Evolutionary conservation across 768 basidiomycete species (phyloP), one percentile per base, ranked within the genome.

Genomic region (Leucocoprinus birnbaumii): DNA sequence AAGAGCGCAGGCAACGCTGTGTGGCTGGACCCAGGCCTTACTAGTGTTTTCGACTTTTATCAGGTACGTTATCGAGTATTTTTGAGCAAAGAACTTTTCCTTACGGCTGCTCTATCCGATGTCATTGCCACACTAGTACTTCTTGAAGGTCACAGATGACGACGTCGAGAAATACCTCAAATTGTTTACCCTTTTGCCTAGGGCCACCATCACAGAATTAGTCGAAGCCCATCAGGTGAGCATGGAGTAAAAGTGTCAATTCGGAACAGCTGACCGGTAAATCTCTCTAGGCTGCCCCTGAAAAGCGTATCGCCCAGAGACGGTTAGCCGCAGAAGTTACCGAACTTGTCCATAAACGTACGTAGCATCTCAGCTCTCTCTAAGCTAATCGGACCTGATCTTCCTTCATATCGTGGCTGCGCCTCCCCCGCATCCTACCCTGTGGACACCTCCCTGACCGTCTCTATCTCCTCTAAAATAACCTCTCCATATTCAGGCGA

Each of bases 1-100:
- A 99, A 99, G 77, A 94, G 91, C 61, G 89, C 91, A 0, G 95
- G 96, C 2, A 98, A 98, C 63, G 96, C 96, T 1, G 73, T 99
- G 1, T 98, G 96, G 91, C 73, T 99, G 35, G 86, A 97, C 66
- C 73, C 80, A 24, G 64, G 71, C 11, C 67, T 90, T 64, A 98
- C 96, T 2, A 91, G 89, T 59, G 79, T 89, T 18, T 91, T 91
- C 61, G 95, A 98, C 59, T 94, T 99, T 63, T 98, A 98, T 64
- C 97, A 99, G 76, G 96, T 89, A 54, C 24, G 26, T 49, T 9
- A 31, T 43, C 40, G 50, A 35, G 16, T 31, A 35, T 40, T 45
- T 37, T 5, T 16, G n/a, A n/a, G 31, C 31, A 34, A 9, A 48
- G n/a, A 21, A 24, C 6, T 6, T 44, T 16, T 21, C 42, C 42